These are phyloP conservation scores for Mortierella sp. DNA, from an alignment of 371 early-diverging fungal genomes.

Conservation along the genomic window DNA sequence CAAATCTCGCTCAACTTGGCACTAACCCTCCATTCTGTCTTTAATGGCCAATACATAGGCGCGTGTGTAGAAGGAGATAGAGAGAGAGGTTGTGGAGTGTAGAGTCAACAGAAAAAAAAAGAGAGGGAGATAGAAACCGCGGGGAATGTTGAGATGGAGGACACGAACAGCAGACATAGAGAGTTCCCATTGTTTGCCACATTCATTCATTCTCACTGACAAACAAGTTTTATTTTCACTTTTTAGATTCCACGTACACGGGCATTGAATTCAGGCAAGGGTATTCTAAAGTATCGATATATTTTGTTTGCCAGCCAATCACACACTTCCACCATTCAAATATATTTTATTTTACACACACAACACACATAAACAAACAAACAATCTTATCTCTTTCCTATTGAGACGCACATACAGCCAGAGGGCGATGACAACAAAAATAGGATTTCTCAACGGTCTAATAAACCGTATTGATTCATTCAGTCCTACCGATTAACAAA, in stretches of 20 bases:
- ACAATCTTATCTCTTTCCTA: constrained; percentile 25
- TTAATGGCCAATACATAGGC: no score
- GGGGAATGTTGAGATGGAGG: neutral
- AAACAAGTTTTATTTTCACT: constrained; percentile 7
- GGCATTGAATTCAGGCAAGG: neutral
- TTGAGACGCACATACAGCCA: constrained; percentile 10
- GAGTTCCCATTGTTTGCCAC: neutral
- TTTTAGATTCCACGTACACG: constrained; percentile 16
- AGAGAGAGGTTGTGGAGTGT: neutral
- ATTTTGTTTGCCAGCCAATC: constrained; percentile 18
- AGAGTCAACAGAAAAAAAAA: neutral
- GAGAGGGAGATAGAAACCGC: neutral
- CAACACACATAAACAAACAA: neutral
- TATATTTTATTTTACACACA: constrained; percentile 2
- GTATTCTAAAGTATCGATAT: neutral
- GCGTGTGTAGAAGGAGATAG: neutral
- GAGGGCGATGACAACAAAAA: constrained; percentile 19
- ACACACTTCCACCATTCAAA: constrained; percentile 13
- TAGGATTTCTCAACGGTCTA: constrained; percentile 35
- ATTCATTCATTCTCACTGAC: neutral
- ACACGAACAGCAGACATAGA: neutral
- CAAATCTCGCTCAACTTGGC: no score
- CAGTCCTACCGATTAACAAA: constrained; percentile 6
- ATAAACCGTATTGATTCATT: neutral
- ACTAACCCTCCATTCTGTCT: no score